Evolutionary conservation across 768 basidiomycete species (phyloP).

Genomic region (Collybiopsis confluens): DNA sequence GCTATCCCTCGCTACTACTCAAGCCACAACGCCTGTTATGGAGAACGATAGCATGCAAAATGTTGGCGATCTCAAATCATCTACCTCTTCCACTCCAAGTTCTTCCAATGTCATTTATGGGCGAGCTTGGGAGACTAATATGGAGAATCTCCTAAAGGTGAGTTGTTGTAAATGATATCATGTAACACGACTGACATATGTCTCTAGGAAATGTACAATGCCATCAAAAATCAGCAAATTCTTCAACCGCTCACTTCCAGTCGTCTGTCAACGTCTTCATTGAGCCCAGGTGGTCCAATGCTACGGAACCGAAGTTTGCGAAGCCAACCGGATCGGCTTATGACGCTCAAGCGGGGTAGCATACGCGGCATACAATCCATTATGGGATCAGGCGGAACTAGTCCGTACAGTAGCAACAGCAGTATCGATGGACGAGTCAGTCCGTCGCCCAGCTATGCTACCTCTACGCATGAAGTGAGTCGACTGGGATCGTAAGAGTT

Average conservation of each 20-base stretch:
- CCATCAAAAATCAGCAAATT: constrained; percentile 89
- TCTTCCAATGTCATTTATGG: constrained; percentile 41
- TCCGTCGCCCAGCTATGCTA: constrained; percentile 91
- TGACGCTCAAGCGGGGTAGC: constrained; percentile 83
- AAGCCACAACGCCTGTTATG: constrained; percentile 21
- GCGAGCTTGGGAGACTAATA: constrained; percentile 78
- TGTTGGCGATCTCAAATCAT: constrained; percentile 25
- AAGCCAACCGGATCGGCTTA: constrained; percentile 64
- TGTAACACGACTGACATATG: constrained; percentile 2
- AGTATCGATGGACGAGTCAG: constrained; percentile 87
- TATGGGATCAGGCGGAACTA: constrained; percentile 59
- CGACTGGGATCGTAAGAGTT: background rate
- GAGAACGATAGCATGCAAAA: constrained; percentile 65
- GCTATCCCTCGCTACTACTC: constrained; percentile 25
- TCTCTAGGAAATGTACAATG: constrained; percentile 85
- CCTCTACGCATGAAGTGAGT: constrained; percentile 78
- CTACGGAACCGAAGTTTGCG: constrained; percentile 73
- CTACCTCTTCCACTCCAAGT: constrained; percentile 20
- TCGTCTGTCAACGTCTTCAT: constrained; percentile 52
- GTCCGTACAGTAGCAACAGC: constrained; percentile 82
- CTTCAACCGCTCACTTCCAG: constrained; percentile 67
- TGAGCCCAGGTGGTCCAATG: constrained; percentile 47
- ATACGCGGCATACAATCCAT: constrained; percentile 86
- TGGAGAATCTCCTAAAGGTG: constrained; percentile 86
- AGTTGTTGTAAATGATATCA: constrained; percentile 10